Conservation (phyloP, 768 basidiomycete genomes). For the Sistotremastrum suecicum region DNA sequence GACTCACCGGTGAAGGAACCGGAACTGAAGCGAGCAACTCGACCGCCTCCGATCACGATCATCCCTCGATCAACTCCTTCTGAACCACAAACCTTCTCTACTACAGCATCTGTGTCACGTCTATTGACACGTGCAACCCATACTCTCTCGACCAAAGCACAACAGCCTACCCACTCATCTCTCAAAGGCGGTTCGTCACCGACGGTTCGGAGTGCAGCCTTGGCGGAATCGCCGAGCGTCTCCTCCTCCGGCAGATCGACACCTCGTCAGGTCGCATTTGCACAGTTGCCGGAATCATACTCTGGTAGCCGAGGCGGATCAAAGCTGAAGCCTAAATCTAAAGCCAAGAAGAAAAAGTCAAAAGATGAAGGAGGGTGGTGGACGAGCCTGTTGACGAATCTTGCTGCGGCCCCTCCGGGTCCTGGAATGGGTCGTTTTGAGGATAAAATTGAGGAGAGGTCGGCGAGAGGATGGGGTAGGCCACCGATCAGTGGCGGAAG, state of each 20-base stretch:
- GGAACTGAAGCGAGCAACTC: constrained; percentile 20
- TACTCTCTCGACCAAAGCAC: constrained; percentile 48
- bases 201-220: constrained; percentile 16
- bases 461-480: constrained; percentile 34
- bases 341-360: constrained; percentile 9
- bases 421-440: constrained; percentile 20
- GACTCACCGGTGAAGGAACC: constrained; percentile 14
- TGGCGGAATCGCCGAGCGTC: constrained; percentile 21
- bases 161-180: constrained; percentile 38
- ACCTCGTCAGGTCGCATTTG: constrained; percentile 70
- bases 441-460: constrained; percentile 38
- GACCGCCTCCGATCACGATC: constrained; percentile 6
- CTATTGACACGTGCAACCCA: constrained; percentile 51
- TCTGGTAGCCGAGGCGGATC: constrained; percentile 19
- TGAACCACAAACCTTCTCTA: constrained; percentile 37
- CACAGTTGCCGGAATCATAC: constrained; percentile 58
- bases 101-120: constrained; percentile 68
- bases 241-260: constrained; percentile 37
- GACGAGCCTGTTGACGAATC: constrained; percentile 16
- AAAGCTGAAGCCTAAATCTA: constrained; percentile 19
- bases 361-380: constrained; percentile 14
- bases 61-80: constrained; percentile 9
- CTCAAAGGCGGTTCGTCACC: constrained; percentile 26
- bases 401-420: constrained; percentile 8
- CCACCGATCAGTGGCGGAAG: constrained; percentile 23